Evolutionary conservation across 2,329 filamentous ascomycete genomes (phyloP).

Genomic region (Venturia carpophila): DNA sequence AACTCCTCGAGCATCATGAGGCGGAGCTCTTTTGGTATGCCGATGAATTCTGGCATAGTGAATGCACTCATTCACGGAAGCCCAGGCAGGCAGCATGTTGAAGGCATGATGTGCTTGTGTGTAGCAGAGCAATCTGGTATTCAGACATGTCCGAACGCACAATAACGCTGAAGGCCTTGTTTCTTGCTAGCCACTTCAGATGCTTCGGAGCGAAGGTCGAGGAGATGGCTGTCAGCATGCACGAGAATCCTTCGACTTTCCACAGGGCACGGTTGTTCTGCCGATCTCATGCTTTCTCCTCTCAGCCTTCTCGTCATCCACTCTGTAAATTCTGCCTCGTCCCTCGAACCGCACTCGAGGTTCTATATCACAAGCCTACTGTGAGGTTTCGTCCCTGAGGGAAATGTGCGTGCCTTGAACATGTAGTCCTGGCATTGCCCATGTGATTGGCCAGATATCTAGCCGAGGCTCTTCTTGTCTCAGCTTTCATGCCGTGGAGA

Average conservation of each 20-base stretch:
- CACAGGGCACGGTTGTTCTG: too few species aligned
- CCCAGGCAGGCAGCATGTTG: not conserved
- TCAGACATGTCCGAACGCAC: too few species aligned
- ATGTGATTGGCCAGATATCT: not conserved
- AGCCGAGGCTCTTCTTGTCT: not conserved
- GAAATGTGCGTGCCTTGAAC: not conserved
- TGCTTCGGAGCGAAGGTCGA: not conserved
- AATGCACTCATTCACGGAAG: not conserved
- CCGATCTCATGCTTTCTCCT: not conserved
- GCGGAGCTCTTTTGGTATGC: constrained; percentile 1
- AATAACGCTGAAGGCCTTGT: too few species aligned
- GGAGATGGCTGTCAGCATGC: not conserved
- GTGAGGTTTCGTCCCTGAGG: not conserved
- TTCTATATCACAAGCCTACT: not conserved
- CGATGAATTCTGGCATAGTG: not conserved
- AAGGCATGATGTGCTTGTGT: not conserved
- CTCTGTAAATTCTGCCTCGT: not conserved
- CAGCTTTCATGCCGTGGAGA: constrained; percentile 1
- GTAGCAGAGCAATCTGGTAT: not conserved
- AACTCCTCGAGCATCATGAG: not conserved
- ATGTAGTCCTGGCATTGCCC: not conserved
- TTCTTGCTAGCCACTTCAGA: not conserved
- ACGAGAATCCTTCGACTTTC: too few species aligned
- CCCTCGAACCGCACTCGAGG: not conserved
- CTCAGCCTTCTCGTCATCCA: too few species aligned